Percentiles rank a stretch among this genome's conserved stretches.
Conservation (phyloP, 345 rosid species). For the Salix viminalis region DNA sequence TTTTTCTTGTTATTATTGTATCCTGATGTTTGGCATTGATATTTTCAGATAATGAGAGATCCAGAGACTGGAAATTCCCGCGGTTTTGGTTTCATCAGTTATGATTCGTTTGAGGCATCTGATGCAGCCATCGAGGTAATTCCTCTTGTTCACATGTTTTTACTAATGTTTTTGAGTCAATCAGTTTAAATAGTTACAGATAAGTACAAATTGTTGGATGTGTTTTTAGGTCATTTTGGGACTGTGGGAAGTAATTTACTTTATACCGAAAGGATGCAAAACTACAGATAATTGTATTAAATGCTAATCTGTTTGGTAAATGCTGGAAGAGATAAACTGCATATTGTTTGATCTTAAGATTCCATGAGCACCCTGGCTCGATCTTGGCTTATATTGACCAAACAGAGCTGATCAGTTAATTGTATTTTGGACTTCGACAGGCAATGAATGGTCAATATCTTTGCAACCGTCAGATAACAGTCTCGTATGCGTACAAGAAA, state of each 20-base stretch:
- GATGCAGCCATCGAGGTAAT: constrained; percentile 97
- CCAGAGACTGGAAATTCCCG: constrained; percentile 97
- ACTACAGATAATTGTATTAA: background rate
- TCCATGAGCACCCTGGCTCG: background rate
- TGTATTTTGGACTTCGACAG: constrained; percentile 30
- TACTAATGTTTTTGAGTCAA: background rate
- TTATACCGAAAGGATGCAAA: background rate
- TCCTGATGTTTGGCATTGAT: constrained; percentile 10
- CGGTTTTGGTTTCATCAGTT: constrained; percentile 97
- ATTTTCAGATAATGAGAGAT: constrained; percentile 84
- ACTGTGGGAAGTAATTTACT: background rate
- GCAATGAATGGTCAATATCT: constrained; percentile 98
- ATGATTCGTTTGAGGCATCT: constrained; percentile 97
- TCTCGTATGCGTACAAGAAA: constrained; percentile 94
- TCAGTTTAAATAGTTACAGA: background rate
- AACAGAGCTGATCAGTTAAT: background rate
- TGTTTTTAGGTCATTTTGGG: background rate
- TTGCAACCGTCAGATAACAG: constrained; percentile 94
- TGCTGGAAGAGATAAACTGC: background rate
- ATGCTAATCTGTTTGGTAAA: background rate
- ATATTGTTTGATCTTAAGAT: background rate
- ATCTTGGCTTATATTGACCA: background rate
- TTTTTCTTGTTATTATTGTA: background rate
- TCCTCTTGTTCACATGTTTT: background rate
- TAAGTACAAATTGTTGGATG: background rate